Base-by-base conservation (phyloP, 805 yeast genomes). In the Teunomyces stri region DNA sequence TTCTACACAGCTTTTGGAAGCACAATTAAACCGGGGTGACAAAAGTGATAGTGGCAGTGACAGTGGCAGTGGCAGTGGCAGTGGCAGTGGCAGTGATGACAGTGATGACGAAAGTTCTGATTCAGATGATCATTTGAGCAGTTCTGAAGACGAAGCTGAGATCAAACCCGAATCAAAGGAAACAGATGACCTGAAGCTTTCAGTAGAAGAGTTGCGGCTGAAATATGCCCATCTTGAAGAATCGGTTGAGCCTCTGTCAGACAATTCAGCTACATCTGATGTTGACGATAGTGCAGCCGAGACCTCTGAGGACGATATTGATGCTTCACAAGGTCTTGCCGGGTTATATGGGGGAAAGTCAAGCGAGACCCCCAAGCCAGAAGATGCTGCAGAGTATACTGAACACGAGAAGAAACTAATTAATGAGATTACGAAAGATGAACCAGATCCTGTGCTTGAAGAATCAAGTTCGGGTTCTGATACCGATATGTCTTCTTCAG, bases 1-100 rank as follows among this genome's bases (percentile, higher is more conserved):
- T 59, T 89, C 97, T 20, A 89, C 97, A 0, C 91, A 88, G 60
- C 76, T 92, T 30, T 72, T 92, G 25, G 97, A 90, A 51, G 95
- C 96, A 0, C 96, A 92, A 53, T 64, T 87, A 47, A 81, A 79
- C 27, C 74, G 75, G 1, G 51, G 53, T 6, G 56, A 52, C 3
- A 54, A 59, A 3, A 25, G 27, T 25, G 57, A 25, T 45, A 43
- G 51, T 25, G 12, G 46, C 49, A 49, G 55, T 22, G 41, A 55
- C 1, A 44, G 48, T n/a, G n/a, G n/a, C n/a, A n/a, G n/a, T n/a
- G n/a, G n/a, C 49, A 49, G 55, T 22, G 41, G 53, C 0, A 44
- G 48, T 18, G 20, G 46, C 49, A 49, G 55, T 22, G 41, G 53
- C 0, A 44, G 48, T 18, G 20, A 18, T 30, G 62, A 58, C 35